A percentile compares a stretch with the other conserved stretches of the same genome.
Conservation (phyloP, 345 rosid genomes). For the Diplotaxis tenuifolia region DNA sequence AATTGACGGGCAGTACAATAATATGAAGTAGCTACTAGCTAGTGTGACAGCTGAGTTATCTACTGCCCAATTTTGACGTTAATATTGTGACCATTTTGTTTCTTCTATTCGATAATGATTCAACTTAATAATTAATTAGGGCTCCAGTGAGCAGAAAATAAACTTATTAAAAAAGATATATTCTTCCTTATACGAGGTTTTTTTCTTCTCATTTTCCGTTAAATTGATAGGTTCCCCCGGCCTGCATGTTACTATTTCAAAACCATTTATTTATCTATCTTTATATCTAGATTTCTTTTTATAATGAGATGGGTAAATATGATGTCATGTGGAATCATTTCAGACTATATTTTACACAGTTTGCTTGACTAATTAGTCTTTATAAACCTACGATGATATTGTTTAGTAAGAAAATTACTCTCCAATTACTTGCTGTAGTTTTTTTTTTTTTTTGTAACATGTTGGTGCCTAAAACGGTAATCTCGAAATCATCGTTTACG, state of each 20-base stretch:
- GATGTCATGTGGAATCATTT: neutral
- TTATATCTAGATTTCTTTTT: neutral
- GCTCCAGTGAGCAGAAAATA: neutral
- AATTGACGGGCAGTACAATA: conserved; percentile 34
- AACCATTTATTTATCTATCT: neutral
- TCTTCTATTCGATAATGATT: neutral
- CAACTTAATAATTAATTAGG: neutral
- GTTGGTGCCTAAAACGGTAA: no score
- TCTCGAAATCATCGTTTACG: no score
- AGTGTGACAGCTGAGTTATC: conserved; percentile 21
- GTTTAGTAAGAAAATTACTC: neutral
- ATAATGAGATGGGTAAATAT: neutral
- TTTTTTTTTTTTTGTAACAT: no score
- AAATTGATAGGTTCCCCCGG: neutral
- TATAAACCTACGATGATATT: neutral
- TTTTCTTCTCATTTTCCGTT: neutral
- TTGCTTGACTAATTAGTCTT: neutral
- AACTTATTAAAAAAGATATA: neutral
- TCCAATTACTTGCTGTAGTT: no score
- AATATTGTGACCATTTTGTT: neutral
- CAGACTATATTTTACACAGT: neutral
- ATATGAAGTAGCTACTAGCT: conserved; percentile 10
- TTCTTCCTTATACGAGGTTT: neutral
- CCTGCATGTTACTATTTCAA: neutral
- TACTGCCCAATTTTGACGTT: conserved; percentile 3